Base-by-base conservation (phyloP, 164 flowering plant species). In the Taxillus chinensis region DNA sequence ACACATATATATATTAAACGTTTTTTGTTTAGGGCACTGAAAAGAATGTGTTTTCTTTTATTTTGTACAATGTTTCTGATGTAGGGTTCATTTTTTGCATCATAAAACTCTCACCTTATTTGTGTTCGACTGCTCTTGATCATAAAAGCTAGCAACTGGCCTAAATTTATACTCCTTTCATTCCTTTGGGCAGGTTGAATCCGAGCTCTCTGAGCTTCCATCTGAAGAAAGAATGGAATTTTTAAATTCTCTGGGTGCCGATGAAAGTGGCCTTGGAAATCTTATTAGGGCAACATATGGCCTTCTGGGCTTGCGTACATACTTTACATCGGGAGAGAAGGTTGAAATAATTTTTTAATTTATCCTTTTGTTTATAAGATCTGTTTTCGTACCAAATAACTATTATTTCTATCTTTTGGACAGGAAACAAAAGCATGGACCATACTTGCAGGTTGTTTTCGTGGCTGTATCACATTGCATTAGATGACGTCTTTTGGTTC, bases 401-500 rank as follows among this genome's bases (percentile, higher is more conserved):
- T 5, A 55, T 71, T 43, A 10, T 53, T 57, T 55, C 40, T 7
- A 4, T 70, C 41, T 60, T 58, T 10, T 65, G 13, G 62, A 14
- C 80, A 91, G 99, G 99, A 95, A 79, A 86, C 99, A 57, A 95
- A 80, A 79, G 99, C 99, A 59, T 95, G 99, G 99, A 91, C 99
- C 10, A 95, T 91, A 70, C 87, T 70, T 66, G 76, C 91, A 80
- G 99, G 99, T 95, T 66, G 70, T 86, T 62, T 67, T 39, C 14
- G 14, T 53, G 57, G 46, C n/a, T 49, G 9, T 14, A 48, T 48
- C 12, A 48, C 3, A 8, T 8, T 11, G 51, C 13, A 43, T 43
- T 43, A 43, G 46, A 43, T 43, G 10, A 9, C 46, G 10, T 6
- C 46, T 43, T 55, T 62, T 41, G 17, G 12, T 16, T 54, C 5